These are phyloP conservation scores for Ophiobolus disseminans DNA, from an alignment of 2,329 filamentous ascomycete species.

Conservation along the genomic window DNA sequence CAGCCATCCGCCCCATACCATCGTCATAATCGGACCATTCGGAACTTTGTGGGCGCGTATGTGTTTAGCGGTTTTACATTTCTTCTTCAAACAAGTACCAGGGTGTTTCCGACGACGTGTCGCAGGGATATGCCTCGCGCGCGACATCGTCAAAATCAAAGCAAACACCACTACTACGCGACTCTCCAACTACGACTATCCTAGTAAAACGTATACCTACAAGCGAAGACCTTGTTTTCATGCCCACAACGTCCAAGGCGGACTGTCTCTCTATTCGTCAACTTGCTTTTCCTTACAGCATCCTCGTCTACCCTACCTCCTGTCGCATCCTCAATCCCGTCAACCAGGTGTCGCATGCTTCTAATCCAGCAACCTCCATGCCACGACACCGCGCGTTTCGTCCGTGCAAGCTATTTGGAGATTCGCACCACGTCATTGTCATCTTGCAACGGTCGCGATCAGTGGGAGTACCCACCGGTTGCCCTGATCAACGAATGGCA, in stretches of 20 bases:
- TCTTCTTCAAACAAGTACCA: constrained; percentile 25
- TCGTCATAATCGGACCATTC: constrained; percentile 25
- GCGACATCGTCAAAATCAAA: constrained; percentile 28
- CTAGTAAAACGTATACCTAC: constrained; percentile 15
- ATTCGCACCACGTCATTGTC: constrained; percentile 35
- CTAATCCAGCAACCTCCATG: constrained; percentile 26
- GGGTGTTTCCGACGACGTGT: constrained; percentile 11
- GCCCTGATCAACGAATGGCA: constrained; percentile 38
- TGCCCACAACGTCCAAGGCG: constrained; percentile 20
- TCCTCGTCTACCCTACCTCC: constrained; percentile 11
- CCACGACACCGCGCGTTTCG: constrained; percentile 9
- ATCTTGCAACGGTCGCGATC: constrained; percentile 28
- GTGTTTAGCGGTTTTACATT: constrained; percentile 23
- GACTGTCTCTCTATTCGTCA: constrained; percentile 8
- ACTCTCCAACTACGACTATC: constrained; percentile 25
- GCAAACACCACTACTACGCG: constrained; percentile 16
- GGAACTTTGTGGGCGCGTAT: constrained; percentile 5
- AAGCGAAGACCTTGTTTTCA: constrained; percentile 21
- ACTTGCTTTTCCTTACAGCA: constrained; percentile 12
- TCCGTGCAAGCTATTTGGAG: constrained; percentile 8
- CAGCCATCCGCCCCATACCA: neutral
- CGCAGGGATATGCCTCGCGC: constrained; percentile 35
- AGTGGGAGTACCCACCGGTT: constrained; percentile 19
- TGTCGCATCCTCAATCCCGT: neutral
- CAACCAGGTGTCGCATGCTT: constrained; percentile 28